phyloP scores from a whole-genome alignment of 306 rosid species.

The Prunus mongolica region DNA sequence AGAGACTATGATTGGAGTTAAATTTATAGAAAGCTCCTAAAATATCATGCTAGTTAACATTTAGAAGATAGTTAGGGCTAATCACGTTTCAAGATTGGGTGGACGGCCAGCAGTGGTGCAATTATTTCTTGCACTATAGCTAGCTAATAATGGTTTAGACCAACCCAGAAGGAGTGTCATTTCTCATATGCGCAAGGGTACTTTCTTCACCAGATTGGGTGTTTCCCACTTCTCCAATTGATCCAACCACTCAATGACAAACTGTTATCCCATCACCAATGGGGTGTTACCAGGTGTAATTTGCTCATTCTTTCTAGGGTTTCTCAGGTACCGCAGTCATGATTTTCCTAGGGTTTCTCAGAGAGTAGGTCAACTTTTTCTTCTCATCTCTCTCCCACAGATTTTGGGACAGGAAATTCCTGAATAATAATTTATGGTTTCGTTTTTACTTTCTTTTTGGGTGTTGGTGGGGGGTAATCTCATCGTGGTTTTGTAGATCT shows the following conservation, averaged over 20 bases:
- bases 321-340: background rate
- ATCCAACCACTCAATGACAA: slow-evolving; percentile 27
- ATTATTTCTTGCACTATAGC: slow-evolving; percentile 5
- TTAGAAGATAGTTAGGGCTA: background rate
- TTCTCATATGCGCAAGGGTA: slow-evolving; percentile 1
- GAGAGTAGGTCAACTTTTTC: background rate
- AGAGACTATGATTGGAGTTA: too few species aligned
- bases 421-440: background rate
- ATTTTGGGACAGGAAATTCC: background rate
- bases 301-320: background rate
- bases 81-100: background rate
- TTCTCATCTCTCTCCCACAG: background rate
- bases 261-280: background rate
- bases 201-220: background rate
- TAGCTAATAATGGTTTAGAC: slow-evolving; percentile 1
- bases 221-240: slow-evolving; percentile 20
- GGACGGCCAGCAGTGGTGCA: background rate
- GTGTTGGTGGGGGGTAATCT: background rate
- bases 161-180: slow-evolving; percentile 14
- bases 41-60: too few species aligned
- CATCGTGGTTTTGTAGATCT: background rate
- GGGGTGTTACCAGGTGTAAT: slow-evolving; percentile 4
- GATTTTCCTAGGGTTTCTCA: slow-evolving; percentile 8
- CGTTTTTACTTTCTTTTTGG: background rate
- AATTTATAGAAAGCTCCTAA: too few species aligned